phyloP scores from a whole-genome alignment of 495 filamentous ascomycete genomes.

The Cercophora newfieldiana region DNA sequence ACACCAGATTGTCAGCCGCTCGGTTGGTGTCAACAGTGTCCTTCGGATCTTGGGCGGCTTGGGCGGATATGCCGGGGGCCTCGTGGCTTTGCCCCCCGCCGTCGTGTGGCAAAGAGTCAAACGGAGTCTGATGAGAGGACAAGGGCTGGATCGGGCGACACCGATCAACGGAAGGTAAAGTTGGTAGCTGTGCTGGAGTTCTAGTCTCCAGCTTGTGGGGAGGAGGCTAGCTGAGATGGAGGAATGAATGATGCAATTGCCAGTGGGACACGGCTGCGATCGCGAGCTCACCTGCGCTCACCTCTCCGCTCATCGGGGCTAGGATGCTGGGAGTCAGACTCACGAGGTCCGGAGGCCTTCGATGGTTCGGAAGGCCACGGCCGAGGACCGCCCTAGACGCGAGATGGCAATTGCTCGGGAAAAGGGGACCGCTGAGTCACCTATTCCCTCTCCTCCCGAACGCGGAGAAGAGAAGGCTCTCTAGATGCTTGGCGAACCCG shows the following conservation, averaged over 20 bases:
- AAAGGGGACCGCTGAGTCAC: not conserved
- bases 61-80: not conserved
- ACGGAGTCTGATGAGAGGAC: not conserved
- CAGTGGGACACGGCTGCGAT: not conserved
- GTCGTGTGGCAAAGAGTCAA: not conserved
- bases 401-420: not conserved
- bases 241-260: not conserved
- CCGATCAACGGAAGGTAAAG: not conserved
- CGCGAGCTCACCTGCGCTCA: not conserved
- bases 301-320: not conserved
- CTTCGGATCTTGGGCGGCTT: no score
- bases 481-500: not conserved
- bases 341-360: conserved; percentile 1
- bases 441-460: not conserved
- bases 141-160: not conserved
- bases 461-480: not conserved
- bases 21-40: no score
- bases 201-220: not conserved
- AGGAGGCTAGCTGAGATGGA: not conserved
- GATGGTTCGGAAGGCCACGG: not conserved
- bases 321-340: not conserved
- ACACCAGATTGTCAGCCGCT: not conserved
- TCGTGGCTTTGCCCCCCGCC: not conserved
- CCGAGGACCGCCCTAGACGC: not conserved
- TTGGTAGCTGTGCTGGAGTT: not conserved